Evolutionary conservation across 1,139 yeast genomes (phyloP).

Genomic region (Petasospora rhodanensis): DNA sequence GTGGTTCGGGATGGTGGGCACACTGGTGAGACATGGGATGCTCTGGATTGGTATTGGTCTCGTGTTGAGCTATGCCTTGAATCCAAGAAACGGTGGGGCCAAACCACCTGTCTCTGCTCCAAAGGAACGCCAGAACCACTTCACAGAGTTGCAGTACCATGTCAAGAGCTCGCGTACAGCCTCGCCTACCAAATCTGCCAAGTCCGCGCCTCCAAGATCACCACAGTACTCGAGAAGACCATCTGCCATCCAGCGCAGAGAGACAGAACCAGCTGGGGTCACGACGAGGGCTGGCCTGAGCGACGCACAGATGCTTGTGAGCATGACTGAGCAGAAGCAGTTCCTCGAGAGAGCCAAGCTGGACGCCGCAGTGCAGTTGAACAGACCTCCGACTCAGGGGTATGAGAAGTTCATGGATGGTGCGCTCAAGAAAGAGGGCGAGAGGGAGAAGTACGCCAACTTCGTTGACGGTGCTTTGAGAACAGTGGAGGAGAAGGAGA

Average conservation of each 20-base stretch:
- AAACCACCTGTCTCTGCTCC: not conserved
- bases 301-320: conserved; percentile 14
- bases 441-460: conserved; percentile 12
- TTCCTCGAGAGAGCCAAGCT: conserved; percentile 12
- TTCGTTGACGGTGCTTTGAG: conserved; percentile 18
- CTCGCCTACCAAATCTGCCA: conserved; percentile 10
- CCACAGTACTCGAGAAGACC: conserved; percentile 1
- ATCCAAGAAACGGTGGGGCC: conserved; percentile 4
- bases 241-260: conserved; percentile 5
- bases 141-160: conserved; percentile 16
- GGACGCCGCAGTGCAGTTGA: conserved; percentile 4
- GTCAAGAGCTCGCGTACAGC: conserved; percentile 16
- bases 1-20: conserved; percentile 20
- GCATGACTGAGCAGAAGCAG: conserved; percentile 19
- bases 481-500: conserved; percentile 14
- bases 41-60: conserved; percentile 19
- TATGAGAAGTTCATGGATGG: conserved; percentile 22
- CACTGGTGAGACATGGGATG: conserved; percentile 17
- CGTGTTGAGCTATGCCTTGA: conserved; percentile 16
- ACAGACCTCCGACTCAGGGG: conserved; percentile 5
- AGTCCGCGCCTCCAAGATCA: too few species aligned
- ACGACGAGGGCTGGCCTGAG: not conserved
- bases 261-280: conserved; percentile 8
- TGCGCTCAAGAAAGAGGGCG: conserved; percentile 16
- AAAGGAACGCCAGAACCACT: conserved; percentile 2